Conservation (phyloP, 306 rosid species). For the Morella rubra region DNA sequence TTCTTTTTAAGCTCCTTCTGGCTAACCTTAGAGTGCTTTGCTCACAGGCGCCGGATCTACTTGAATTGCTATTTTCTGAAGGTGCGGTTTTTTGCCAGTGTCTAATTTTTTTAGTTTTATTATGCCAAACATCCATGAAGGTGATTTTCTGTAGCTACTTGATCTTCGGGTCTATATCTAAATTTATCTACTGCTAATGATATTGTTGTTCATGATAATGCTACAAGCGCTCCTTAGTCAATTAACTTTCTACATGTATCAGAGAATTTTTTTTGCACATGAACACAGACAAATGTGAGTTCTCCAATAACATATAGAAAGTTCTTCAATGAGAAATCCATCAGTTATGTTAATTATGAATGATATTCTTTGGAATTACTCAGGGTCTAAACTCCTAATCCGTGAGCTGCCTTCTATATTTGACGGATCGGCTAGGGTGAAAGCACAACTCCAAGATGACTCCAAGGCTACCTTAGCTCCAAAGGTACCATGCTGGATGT, state of each 20-base stretch:
- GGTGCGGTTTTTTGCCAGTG: constrained; percentile 40
- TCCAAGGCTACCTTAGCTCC: constrained; percentile 78
- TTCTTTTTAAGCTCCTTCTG: constrained; percentile 18
- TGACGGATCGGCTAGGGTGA: constrained; percentile 75
- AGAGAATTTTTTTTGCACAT: background rate
- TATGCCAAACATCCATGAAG: background rate
- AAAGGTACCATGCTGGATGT: constrained; percentile 50
- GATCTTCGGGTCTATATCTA: background rate
- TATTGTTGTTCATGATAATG: background rate
- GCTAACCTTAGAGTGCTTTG: constrained; percentile 39
- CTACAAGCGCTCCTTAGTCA: background rate
- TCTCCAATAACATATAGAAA: background rate
- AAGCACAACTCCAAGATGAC: constrained; percentile 74
- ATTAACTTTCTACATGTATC: background rate
- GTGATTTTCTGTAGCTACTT: constrained; percentile 5
- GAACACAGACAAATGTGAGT: background rate
- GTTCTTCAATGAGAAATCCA: background rate
- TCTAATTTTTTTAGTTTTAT: background rate
- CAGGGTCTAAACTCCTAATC: constrained; percentile 73
- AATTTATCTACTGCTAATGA: background rate
- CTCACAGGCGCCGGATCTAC: constrained; percentile 86
- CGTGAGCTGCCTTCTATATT: constrained; percentile 79
- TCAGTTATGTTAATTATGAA: constrained; percentile 12
- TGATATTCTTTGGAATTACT: constrained; percentile 19
- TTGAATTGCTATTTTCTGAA: constrained; percentile 63